Evolutionary conservation across 306 rosid species (phyloP), one percentile per base, ranked within the genome.

Genomic region (Hippophae gyantsensis): DNA sequence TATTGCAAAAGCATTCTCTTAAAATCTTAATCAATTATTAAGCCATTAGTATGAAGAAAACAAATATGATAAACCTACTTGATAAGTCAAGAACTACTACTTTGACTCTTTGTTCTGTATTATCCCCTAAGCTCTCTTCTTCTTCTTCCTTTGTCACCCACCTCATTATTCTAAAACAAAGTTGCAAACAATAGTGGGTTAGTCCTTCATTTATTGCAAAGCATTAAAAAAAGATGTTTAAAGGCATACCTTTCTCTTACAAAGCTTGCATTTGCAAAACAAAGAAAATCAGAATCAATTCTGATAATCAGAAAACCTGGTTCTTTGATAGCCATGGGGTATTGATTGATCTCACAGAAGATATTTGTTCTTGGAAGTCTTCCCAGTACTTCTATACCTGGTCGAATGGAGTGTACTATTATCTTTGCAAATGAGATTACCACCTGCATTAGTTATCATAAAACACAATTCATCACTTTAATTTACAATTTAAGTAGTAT

Each of bases 221-320:
- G 38, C 4, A 0, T 12, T 13, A 13, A 13, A 43, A 5, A 42
- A 51, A 63, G 6, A 27, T 2, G 11, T 49, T 4, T 18, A 9
- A 0, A 38, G 26, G 23, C 27, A 8, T 72, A 69, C 97, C 94
- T 87, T 74, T 87, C 94, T 79, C 85, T 79, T 7, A 87, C 73
- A 57, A 86, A 80, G 56, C 75, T 84, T 3, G 97, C 89, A 72
- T 90, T 90, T 7, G 94, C 94, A 60, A 90, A 90, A 73, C 97
- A 90, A 56, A 90, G 84, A 47, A 88, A 78, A 56, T 79, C 80
- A 55, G 95, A 82, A 76, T 80, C 81, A 45, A 81, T 76, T 48
- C 97, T 84, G 61, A 90, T 67, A 2, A 76, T 74, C 65, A 77
- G 58, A 61, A 86, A 68, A 60, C 89, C 89, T 18, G 84, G 85